Evolutionary conservation across 208 protist genomes (phyloP), one percentile per base, ranked within the genome.

Genomic region (Crithidia bombi): DNA sequence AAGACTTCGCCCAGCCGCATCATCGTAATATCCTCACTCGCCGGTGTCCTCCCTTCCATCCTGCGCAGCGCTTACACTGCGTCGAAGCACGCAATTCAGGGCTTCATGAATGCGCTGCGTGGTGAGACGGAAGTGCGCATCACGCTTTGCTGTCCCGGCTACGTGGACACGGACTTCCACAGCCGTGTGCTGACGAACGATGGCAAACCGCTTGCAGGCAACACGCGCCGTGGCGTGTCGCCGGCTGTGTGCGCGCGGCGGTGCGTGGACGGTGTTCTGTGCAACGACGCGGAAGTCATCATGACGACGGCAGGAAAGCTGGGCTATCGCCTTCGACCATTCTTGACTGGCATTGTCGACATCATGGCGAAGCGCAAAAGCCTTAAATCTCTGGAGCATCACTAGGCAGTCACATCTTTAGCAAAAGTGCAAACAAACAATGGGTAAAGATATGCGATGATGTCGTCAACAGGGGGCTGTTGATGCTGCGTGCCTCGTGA

Each of bases 91-190:
- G 90, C 90, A 6, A 83, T 96, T 46, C 90, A 96, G 66, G 90
- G 90, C 38, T 96, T 93, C 64, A 89, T 92, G 74, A 96, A 93
- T 70, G 86, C 90, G 25, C 65, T 96, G 21, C 87, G 90, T 17
- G 87, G 88, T 0, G 90, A 96, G 71, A 90, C 80, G 39, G 59
- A 39, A 7, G 85, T 96, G 44, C 49, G 59, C 21, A 91, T 96
- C 52, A 93, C 87, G 35, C 55, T 93, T 32, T 92, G 83, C 74
- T 96, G 90, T 70, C 90, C 90, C 0, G 85, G 85, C 21, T 96
- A 93, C 75, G 86, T 96, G 12, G 84, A 96, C 57, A 96, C 90
- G 2, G 86, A 87, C 50, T 96, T 96, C 59, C 90, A 96, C 70
- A 66, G 79, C 66, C 71, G 75, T 23, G 90, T 85, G 33, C 62